phyloP scores from a whole-genome alignment of 2,329 filamentous ascomycete species.

The Cercospora sp. region DNA sequence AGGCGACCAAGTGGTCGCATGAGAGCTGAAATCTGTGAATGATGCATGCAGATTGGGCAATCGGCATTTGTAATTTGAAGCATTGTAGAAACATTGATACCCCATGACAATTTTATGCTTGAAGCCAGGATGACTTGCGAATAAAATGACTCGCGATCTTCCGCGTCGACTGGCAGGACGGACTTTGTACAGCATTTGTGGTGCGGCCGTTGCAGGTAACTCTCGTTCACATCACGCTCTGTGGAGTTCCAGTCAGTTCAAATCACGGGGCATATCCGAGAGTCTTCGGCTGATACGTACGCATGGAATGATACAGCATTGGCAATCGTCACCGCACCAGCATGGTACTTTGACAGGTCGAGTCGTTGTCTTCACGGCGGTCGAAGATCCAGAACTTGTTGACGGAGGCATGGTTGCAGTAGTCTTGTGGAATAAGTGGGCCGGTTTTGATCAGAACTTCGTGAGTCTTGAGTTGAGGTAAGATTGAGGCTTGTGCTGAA shows the following conservation, averaged over 20 bases:
- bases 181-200: background rate
- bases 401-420: constrained; percentile 34
- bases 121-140: background rate
- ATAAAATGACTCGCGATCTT: background rate
- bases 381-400: constrained; percentile 28
- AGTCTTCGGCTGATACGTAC: constrained; percentile 13
- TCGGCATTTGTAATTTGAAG: background rate
- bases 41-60: background rate
- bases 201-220: background rate
- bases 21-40: background rate
- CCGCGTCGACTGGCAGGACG: background rate
- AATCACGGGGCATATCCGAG: background rate
- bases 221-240: constrained; percentile 22
- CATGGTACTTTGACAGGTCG: constrained; percentile 37
- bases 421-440: background rate
- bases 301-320: constrained; percentile 27
- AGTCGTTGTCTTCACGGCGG: constrained; percentile 23
- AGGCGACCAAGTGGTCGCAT: background rate
- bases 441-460: background rate
- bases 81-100: constrained; percentile 22
- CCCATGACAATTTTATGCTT: constrained; percentile 1
- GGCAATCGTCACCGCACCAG: constrained; percentile 36
- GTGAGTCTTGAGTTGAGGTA: background rate
- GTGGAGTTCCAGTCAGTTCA: background rate
- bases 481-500: background rate